These are phyloP conservation scores for Bjerkandera adusta DNA, from an alignment of 1,284 basidiomycete species.

Conservation along the genomic window DNA sequence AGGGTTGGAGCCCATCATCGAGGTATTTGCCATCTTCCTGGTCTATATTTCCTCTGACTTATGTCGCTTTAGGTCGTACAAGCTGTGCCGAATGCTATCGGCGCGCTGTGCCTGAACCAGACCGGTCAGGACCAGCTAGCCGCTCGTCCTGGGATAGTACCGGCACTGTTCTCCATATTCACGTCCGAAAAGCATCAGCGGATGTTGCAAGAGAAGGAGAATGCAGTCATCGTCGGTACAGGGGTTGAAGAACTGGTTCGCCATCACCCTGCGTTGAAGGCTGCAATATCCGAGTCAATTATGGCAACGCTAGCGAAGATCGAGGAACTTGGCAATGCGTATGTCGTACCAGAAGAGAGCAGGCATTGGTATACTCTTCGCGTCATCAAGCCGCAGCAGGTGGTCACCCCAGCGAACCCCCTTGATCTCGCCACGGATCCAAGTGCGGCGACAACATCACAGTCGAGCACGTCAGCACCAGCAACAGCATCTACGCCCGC, in stretches of 20 bases:
- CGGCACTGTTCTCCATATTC: constrained; percentile 83
- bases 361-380: constrained; percentile 63
- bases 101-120: constrained; percentile 94
- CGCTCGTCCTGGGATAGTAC: constrained; percentile 77
- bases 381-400: constrained; percentile 34
- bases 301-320: constrained; percentile 71
- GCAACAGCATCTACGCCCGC: constrained; percentile 17
- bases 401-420: too few species aligned
- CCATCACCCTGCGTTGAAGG: constrained; percentile 90
- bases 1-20: constrained; percentile 85
- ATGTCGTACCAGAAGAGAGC: constrained; percentile 53
- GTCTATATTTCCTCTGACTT: constrained; percentile 5
- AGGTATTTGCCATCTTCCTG: constrained; percentile 52
- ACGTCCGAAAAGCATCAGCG: constrained; percentile 85
- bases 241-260: constrained; percentile 95
- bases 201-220: constrained; percentile 91
- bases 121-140: constrained; percentile 83
- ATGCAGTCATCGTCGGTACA: constrained; percentile 84
- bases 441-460: too few species aligned
- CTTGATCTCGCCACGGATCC: too few species aligned
- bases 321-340: constrained; percentile 67
- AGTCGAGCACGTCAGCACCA: too few species aligned
- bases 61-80: constrained; percentile 68
- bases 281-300: constrained; percentile 75
- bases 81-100: constrained; percentile 94